phyloP scores from a whole-genome alignment of 169 alveolate genomes.

The Plasmodium ovale region DNA sequence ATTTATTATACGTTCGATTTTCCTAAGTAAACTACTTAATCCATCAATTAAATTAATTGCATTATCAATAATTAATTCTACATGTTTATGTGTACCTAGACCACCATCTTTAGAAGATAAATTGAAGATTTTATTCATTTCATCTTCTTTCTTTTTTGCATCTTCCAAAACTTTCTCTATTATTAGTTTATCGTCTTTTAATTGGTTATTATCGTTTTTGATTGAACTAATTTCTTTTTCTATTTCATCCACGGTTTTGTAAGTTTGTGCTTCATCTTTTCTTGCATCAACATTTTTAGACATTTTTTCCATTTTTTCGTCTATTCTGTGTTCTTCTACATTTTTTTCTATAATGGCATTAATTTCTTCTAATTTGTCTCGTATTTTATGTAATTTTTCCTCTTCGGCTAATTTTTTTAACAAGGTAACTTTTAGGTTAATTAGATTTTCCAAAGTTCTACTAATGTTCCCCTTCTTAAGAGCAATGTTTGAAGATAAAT shows the following conservation, averaged over 20 bases:
- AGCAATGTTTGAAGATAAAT: background rate
- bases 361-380: slow-evolving; percentile 5
- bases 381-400: slow-evolving; percentile 3
- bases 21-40: background rate
- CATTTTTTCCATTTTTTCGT: background rate
- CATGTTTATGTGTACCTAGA: background rate
- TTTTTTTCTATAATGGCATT: background rate
- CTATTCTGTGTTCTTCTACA: background rate
- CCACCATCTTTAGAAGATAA: slow-evolving; percentile 4
- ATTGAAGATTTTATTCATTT: background rate
- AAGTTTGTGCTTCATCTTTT: background rate
- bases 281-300: background rate
- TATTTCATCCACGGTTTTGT: background rate
- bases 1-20: background rate
- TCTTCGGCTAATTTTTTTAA: background rate
- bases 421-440: background rate
- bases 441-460: background rate
- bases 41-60: background rate
- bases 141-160: slow-evolving; percentile 7
- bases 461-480: slow-evolving; percentile 11
- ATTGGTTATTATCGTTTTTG: background rate
- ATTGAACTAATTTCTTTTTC: slow-evolving; percentile 5
- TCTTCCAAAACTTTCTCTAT: slow-evolving; percentile 3
- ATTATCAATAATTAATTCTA: background rate
- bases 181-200: background rate